Percentiles rank a stretch among this genome's conserved stretches.
phyloP scores from a whole-genome alignment of 495 filamentous ascomycete species.

The Penicillium psychrofluorescens region DNA sequence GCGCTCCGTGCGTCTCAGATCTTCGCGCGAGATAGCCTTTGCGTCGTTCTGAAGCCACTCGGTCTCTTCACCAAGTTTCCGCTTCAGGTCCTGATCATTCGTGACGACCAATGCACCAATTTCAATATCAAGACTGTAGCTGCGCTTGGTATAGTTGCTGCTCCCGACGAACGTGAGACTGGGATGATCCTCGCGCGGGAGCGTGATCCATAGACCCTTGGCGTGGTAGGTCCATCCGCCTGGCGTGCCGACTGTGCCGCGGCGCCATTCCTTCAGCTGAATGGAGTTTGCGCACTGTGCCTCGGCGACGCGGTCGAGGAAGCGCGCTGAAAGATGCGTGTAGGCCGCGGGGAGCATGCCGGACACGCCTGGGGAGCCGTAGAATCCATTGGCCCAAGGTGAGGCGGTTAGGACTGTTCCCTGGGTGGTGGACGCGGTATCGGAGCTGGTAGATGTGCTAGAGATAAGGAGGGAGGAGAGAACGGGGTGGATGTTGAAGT shows the following conservation, averaged over 20 bases:
- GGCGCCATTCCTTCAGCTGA: conserved; percentile 81
- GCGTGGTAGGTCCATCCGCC: conserved; percentile 97
- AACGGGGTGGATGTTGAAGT: conserved; percentile 89
- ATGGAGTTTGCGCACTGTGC: conserved; percentile 55
- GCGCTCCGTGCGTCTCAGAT: conserved; percentile 72
- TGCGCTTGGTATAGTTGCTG: conserved; percentile 93
- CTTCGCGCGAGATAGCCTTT: conserved; percentile 57
- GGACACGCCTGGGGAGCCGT: conserved; percentile 76
- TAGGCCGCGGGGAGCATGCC: conserved; percentile 89
- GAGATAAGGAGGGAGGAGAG: conserved; percentile 71
- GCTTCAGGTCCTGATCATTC: conserved; percentile 63
- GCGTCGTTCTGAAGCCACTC: conserved; percentile 68
- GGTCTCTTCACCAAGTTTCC: conserved; percentile 67
- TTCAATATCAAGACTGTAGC: conserved; percentile 87
- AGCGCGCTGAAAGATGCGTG: conserved; percentile 74
- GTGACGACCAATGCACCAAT: conserved; percentile 81
- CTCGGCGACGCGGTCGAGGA: conserved; percentile 62
- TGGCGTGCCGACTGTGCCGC: conserved; percentile 69
- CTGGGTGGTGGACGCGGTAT: conserved; percentile 33
- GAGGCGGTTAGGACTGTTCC: conserved; percentile 92
- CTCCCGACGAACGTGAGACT: conserved; percentile 80
- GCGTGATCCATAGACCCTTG: conserved; percentile 89
- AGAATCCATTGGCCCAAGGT: conserved; percentile 93
- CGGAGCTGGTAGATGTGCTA: conserved; percentile 35
- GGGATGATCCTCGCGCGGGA: conserved; percentile 53